phyloP scores from a whole-genome alignment of 2,329 filamentous ascomycete species.

The Hymenoscyphus linearis region DNA sequence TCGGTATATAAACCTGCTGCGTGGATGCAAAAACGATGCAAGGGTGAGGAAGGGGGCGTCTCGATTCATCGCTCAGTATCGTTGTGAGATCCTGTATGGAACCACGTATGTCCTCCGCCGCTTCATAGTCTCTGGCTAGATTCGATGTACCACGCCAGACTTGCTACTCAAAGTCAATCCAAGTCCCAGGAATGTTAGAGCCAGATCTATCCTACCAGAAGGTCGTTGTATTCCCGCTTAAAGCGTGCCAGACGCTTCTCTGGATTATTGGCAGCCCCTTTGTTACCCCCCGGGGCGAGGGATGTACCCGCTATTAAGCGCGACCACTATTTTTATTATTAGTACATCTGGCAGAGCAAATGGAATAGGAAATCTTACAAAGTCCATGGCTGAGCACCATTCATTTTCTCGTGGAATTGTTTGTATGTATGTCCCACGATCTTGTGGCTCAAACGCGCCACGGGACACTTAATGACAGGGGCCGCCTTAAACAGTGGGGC shows the following conservation, averaged over 20 bases:
- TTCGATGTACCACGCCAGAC: constrained; percentile 59
- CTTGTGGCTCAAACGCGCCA: neutral
- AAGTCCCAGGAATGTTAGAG: neutral
- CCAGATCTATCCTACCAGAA: constrained; percentile 44
- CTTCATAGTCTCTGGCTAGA: constrained; percentile 53
- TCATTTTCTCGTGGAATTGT: constrained; percentile 7
- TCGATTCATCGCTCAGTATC: constrained; percentile 83
- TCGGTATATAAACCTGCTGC: constrained; percentile 82
- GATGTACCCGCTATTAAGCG: constrained; percentile 59
- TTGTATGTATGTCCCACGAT: neutral
- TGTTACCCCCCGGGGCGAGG: constrained; percentile 49
- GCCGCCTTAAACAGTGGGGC: neutral
- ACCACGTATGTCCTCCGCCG: constrained; percentile 57
- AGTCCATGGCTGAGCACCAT: constrained; percentile 23
- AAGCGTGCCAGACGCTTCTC: constrained; percentile 60
- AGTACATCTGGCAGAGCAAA: constrained; percentile 6
- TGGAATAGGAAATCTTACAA: constrained; percentile 21
- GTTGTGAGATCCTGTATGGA: constrained; percentile 58
- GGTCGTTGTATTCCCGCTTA: constrained; percentile 59
- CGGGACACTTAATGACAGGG: neutral
- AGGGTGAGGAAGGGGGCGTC: constrained; percentile 81
- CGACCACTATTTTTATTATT: constrained; percentile 49
- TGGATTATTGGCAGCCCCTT: constrained; percentile 57
- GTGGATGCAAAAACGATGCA: constrained; percentile 83
- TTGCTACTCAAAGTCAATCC: constrained; percentile 35